Conservation (phyloP, 768 basidiomycete genomes). For the Austroboletus eburneus region DNA sequence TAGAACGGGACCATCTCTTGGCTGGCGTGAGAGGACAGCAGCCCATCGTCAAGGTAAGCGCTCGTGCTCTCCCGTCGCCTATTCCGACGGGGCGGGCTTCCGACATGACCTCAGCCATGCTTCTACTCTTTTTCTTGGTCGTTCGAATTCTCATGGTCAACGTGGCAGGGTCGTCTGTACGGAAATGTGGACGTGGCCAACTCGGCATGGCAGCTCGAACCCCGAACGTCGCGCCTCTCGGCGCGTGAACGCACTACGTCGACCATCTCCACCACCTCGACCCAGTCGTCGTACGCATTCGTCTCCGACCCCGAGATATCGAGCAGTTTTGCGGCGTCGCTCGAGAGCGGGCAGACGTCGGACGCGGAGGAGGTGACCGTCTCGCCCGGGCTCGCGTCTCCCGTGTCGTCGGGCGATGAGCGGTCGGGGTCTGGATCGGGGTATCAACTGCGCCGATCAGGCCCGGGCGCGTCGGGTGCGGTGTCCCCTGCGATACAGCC, state of each 20-base stretch:
- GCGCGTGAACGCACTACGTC: conserved; percentile 72
- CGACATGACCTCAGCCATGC: neutral
- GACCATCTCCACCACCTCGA: conserved; percentile 68
- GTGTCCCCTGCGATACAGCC: conserved; percentile 54
- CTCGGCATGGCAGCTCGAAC: conserved; percentile 80
- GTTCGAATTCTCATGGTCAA: neutral
- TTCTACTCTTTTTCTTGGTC: neutral
- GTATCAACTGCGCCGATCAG: conserved; percentile 10
- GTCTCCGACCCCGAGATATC: conserved; percentile 84
- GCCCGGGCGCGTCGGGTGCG: conserved; percentile 44
- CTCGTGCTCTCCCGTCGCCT: neutral
- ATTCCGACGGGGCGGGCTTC: neutral
- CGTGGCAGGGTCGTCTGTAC: conserved; percentile 64
- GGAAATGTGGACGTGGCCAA: conserved; percentile 60
- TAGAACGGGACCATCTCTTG: conserved; percentile 67
- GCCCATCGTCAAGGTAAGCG: conserved; percentile 66
- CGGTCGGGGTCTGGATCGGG: conserved; percentile 24
- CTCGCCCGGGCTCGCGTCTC: conserved; percentile 61
- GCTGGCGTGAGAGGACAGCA: conserved; percentile 69
- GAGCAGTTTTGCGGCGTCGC: conserved; percentile 78
- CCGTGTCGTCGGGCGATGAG: conserved; percentile 57
- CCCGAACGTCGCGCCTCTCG: conserved; percentile 47
- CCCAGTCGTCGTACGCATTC: conserved; percentile 77
- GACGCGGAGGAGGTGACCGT: conserved; percentile 61
- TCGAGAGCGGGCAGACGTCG: conserved; percentile 69